Percentiles rank a stretch among this genome's conserved stretches.
These are phyloP conservation scores for Fusarium tjaetaba DNA, from an alignment of 2,329 filamentous ascomycete species.

Conservation along the genomic window DNA sequence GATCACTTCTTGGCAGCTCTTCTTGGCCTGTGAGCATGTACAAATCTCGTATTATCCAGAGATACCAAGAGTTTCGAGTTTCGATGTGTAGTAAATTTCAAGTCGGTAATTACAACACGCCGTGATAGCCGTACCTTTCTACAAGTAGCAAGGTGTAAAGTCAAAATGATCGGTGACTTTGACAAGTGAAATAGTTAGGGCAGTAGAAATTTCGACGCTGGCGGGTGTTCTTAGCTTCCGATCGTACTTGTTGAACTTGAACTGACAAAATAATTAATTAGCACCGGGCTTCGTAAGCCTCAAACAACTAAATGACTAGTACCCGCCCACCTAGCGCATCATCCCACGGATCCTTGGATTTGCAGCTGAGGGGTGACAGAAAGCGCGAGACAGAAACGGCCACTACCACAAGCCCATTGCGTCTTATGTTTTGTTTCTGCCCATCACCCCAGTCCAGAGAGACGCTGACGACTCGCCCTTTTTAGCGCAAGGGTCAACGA, in stretches of 20 bases:
- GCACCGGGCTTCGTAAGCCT: conserved; percentile 18
- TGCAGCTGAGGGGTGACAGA: conserved; percentile 6
- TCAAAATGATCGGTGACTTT: background rate
- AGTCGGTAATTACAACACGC: background rate
- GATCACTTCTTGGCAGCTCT: conserved; percentile 34
- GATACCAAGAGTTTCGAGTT: background rate
- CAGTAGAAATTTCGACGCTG: background rate
- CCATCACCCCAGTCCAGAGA: background rate
- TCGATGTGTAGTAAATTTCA: background rate
- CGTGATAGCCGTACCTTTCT: background rate
- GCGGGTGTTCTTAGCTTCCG: background rate
- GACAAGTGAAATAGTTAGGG: background rate
- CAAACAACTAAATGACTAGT: background rate
- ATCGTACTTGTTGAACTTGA: background rate
- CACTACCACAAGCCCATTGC: background rate
- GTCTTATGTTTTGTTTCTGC: conserved; percentile 6
- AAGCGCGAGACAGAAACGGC: conserved; percentile 18
- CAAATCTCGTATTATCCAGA: conserved; percentile 7
- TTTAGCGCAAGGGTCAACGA: conserved; percentile 31
- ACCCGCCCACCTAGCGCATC: conserved; percentile 2
- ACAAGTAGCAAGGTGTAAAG: background rate
- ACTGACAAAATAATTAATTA: conserved; percentile 6
- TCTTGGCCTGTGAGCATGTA: conserved; percentile 11
- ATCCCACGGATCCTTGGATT: background rate
- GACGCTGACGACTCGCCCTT: conserved; percentile 28